Evolutionary conservation across 2,329 filamentous ascomycete species (phyloP).

Genomic region (Fusarium clavum): DNA sequence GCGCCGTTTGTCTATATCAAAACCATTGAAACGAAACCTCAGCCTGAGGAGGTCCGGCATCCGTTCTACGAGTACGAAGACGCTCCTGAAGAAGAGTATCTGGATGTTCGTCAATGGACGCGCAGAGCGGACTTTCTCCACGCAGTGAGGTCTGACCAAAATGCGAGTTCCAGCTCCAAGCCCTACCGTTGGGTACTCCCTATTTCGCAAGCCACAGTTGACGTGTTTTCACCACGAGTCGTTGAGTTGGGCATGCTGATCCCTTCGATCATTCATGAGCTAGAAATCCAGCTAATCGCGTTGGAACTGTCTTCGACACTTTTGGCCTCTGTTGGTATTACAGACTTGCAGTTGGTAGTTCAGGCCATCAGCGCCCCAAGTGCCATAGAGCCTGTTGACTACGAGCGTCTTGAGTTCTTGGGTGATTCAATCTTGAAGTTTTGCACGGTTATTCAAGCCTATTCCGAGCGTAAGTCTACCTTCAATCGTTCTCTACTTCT

Average conservation of each 20-base stretch:
- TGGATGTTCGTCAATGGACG: constrained; percentile 63
- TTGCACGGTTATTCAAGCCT: constrained; percentile 73
- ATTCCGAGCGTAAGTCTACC: constrained; percentile 59
- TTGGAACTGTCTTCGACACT: constrained; percentile 61
- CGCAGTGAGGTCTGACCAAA: constrained; percentile 27
- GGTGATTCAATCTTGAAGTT: constrained; percentile 88
- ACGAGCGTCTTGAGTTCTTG: constrained; percentile 87
- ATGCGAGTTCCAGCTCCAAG: constrained; percentile 52
- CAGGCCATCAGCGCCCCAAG: constrained; percentile 77
- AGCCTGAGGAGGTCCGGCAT: constrained; percentile 52
- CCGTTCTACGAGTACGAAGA: constrained; percentile 53
- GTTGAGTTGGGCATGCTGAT: constrained; percentile 70
- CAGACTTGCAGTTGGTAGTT: constrained; percentile 66
- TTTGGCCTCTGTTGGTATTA: constrained; percentile 60
- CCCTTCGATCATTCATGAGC: constrained; percentile 77
- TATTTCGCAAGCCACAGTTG: constrained; percentile 60
- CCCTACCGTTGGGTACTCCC: constrained; percentile 60
- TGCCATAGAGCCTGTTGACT: constrained; percentile 72
- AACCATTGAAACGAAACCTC: constrained; percentile 46
- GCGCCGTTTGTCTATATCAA: constrained; percentile 57
- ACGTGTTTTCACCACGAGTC: constrained; percentile 58
- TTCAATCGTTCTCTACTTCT: rapidly evolving
- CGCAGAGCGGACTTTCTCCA: constrained; percentile 71
- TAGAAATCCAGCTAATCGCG: constrained; percentile 74
- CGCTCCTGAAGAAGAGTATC: constrained; percentile 61